These are phyloP conservation scores for Capsicum rhomboideum DNA, from an alignment of 257 asterid species.

Conservation along the genomic window DNA sequence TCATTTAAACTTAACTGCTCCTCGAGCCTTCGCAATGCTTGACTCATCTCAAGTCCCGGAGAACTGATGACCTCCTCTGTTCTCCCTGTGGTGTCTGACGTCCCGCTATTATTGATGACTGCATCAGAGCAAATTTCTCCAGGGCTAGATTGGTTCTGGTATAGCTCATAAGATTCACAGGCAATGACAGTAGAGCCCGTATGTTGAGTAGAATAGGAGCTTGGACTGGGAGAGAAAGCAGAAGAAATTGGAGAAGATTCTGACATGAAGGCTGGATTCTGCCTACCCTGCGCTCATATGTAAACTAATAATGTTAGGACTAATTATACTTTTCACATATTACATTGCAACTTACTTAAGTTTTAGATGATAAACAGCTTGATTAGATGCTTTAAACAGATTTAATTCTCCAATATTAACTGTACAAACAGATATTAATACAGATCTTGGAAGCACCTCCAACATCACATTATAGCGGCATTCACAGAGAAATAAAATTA, in stretches of 20 bases:
- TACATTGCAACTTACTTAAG: background rate
- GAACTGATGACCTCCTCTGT: conserved; percentile 35
- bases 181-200: conserved; percentile 31
- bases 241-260: conserved; percentile 33
- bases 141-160: conserved; percentile 37
- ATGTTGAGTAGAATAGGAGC: conserved; percentile 31
- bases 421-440: background rate
- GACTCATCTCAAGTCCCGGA: conserved; percentile 41
- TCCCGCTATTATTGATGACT: conserved; percentile 5
- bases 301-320: conserved; percentile 5
- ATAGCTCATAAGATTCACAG: conserved; percentile 32
- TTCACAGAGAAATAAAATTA: background rate
- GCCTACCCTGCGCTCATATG: conserved; percentile 40
- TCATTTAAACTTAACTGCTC: conserved; percentile 77
- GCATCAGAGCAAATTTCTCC: conserved; percentile 45
- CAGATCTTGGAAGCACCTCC: background rate
- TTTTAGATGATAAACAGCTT: background rate
- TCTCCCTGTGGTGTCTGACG: conserved; percentile 21
- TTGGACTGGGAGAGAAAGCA: conserved; percentile 33
- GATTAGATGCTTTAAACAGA: background rate
- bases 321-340: background rate
- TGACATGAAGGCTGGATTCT: conserved; percentile 27
- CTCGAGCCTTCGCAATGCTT: conserved; percentile 57
- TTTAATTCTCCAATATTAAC: background rate
- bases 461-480: background rate